Base-by-base conservation (phyloP, 148 eudicot species). In the Rhododendron mucronatum region DNA sequence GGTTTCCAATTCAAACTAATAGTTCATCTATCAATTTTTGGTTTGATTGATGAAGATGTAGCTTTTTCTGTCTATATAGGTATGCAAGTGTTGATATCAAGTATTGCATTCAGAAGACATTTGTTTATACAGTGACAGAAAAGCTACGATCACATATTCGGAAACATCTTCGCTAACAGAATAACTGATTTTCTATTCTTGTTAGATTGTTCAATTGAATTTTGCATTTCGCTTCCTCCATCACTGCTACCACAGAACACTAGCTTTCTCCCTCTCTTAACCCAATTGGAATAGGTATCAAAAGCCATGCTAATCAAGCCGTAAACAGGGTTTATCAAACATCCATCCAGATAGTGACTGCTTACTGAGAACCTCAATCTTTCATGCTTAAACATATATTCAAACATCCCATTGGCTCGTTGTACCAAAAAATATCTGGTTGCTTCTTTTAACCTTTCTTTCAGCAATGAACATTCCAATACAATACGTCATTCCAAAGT, bases 21-120 rank as follows among this genome's bases (percentile, higher is more conserved):
- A 28, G 14, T 76, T 28, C 33, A 86, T 81, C 45, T 28, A 73
- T 80, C 81, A 61, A 81, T 81, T 86, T 83, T 86, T 83, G 81
- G 53, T 73, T 83, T 35, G 33, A 65, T 30, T n/a, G 65, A 6
- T 80, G 57, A 82, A 74, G 67, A 35, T 33, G n/a, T 41, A 81
- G 45, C 44, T 55, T 30, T 2, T 82, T 47, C 45, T 18, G 33
- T 59, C 65, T 7, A 83, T 13, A 44, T 41, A 74, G 78, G 15
- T 21, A 75, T 47, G 67, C 44, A 86, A 76, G 44, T 86, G 82
- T 45, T 82, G n/a, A 86, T 44, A 81, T 51, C 80, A 53, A n/a
- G 73, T 59, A 59, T 69, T 50, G 9, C 37, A 75, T 82, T 41
- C 41, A 26, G 21, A 82, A 26, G 51, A 15, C 81, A 86, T 28